Conservation (phyloP, 495 filamentous ascomycete genomes). For the Symbiotaphrina buchneri region DNA sequence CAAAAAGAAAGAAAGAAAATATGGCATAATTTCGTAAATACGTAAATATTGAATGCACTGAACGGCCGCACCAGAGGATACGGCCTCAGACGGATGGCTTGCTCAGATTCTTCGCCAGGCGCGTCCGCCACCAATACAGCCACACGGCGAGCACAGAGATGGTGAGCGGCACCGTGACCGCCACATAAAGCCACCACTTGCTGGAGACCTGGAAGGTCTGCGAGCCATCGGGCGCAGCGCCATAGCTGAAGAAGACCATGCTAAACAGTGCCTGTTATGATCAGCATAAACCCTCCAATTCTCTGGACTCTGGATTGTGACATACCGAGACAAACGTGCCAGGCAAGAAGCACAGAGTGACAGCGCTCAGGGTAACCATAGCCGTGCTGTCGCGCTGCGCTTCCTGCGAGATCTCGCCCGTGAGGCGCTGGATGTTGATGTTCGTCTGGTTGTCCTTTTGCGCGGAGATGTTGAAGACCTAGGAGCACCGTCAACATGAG, state of each 20-base stretch:
- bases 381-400: conserved; percentile 2
- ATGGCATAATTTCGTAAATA: too few species aligned
- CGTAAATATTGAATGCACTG: too few species aligned
- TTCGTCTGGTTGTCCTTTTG: conserved; percentile 3
- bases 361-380: conserved; percentile 3
- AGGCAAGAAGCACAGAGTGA: conserved; percentile 4
- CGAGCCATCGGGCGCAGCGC: neutral
- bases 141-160: neutral
- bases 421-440: conserved; percentile 1
- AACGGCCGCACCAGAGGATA: too few species aligned
- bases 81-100: too few species aligned
- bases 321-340: conserved; percentile 5
- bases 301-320: neutral
- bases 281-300: too few species aligned
- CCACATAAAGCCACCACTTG: conserved; percentile 2
- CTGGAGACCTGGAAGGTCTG: conserved; percentile 1
- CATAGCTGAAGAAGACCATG: conserved; percentile 3
- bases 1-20: too few species aligned
- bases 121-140: neutral
- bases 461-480: conserved; percentile 2
- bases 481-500: neutral
- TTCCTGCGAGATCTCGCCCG: neutral
- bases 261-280: conserved; percentile 4
- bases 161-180: conserved; percentile 3
- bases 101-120: neutral